These are phyloP conservation scores for Globisporangium recalcitrans DNA, from an alignment of 352 stramenopile species.

Conservation along the genomic window DNA sequence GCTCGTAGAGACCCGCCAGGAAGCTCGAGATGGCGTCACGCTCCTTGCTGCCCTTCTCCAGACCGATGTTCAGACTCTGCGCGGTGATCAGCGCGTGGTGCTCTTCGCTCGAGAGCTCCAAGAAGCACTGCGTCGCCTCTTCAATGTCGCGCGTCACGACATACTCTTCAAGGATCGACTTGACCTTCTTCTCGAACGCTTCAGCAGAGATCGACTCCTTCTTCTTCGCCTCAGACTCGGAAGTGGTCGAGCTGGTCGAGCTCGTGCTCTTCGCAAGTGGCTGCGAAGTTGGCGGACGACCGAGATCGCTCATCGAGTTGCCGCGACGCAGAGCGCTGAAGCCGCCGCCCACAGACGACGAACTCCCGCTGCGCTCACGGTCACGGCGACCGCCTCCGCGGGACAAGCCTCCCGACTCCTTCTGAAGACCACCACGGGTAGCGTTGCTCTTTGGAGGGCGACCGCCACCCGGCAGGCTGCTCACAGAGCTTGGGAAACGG, in stretches of 20 bases:
- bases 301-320: conserved; percentile 19
- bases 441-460: conserved; percentile 32
- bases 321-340: conserved; percentile 11
- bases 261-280: conserved; percentile 13
- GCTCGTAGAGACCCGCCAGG: conserved; percentile 45
- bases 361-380: conserved; percentile 47
- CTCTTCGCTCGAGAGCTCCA: conserved; percentile 45
- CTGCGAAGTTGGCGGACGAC: conserved; percentile 38
- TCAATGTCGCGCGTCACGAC: conserved; percentile 83
- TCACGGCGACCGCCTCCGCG: conserved; percentile 30
- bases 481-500: conserved; percentile 25
- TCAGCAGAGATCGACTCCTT: conserved; percentile 33
- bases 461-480: conserved; percentile 17
- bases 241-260: conserved; percentile 6
- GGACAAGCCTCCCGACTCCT: conserved; percentile 20
- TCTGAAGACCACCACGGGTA: conserved; percentile 19
- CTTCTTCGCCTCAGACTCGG: conserved; percentile 3
- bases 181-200: conserved; percentile 81
- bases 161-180: conserved; percentile 81
- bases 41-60: conserved; percentile 69
- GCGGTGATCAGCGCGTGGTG: conserved; percentile 48
- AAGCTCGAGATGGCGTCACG: conserved; percentile 48
- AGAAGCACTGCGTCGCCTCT: conserved; percentile 52
- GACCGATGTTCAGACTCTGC: conserved; percentile 54
- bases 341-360: conserved; percentile 27